A percentile compares a stretch with the other conserved stretches of the same genome.
phyloP scores from a whole-genome alignment of 345 rosid genomes.

The Salix suchowensis region DNA sequence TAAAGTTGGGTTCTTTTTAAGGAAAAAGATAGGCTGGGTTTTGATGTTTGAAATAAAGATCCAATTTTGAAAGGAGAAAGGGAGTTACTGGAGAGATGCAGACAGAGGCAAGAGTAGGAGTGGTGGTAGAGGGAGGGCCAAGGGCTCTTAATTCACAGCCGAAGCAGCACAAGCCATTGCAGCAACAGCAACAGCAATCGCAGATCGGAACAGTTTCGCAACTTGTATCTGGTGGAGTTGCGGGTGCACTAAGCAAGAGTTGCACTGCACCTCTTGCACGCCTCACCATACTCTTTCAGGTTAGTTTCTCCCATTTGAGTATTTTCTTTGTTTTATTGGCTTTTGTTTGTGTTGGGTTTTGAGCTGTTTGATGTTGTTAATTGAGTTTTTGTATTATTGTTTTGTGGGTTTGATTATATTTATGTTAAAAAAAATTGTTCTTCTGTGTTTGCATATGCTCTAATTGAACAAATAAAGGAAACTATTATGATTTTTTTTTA shows the following conservation, averaged over 20 bases:
- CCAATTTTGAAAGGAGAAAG: background rate
- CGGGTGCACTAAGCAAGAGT: constrained; percentile 30
- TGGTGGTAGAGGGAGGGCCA: constrained; percentile 51
- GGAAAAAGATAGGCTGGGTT: background rate
- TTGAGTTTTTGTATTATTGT: background rate
- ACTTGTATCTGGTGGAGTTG: constrained; percentile 30
- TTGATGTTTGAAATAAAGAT: background rate
- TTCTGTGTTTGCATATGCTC: background rate
- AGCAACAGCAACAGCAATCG: constrained; percentile 13
- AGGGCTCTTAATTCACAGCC: constrained; percentile 18
- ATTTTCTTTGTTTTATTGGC: background rate
- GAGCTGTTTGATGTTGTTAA: background rate
- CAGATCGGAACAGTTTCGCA: constrained; percentile 28
- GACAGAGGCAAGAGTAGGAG: constrained; percentile 79
- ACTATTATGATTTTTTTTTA: background rate
- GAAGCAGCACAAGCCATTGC: constrained; percentile 2
- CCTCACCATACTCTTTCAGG: constrained; percentile 35
- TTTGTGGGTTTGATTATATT: background rate
- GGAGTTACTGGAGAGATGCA: constrained; percentile 41
- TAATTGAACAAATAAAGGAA: background rate
- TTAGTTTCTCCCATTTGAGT: background rate
- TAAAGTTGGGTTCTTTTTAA: background rate
- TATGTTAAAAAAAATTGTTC: background rate
- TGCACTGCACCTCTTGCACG: constrained; percentile 38
- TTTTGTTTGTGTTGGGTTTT: background rate